phyloP scores from a whole-genome alignment of 2,329 filamentous ascomycete genomes.

The Trichoderma simmonsii region DNA sequence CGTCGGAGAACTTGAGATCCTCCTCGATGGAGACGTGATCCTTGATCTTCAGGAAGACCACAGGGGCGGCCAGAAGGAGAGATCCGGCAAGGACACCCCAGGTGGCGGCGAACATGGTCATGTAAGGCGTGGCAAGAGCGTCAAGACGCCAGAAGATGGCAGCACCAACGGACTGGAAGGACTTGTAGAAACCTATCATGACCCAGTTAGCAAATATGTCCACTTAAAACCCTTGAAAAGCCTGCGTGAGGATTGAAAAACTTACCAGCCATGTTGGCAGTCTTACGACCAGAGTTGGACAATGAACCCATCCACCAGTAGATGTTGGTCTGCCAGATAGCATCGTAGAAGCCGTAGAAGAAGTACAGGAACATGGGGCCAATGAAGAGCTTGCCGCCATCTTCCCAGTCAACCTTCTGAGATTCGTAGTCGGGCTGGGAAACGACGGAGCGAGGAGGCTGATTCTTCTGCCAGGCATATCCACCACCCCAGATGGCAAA shows the following conservation, averaged over 20 bases:
- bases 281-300: conserved; percentile 86
- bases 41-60: conserved; percentile 75
- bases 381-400: conserved; percentile 56
- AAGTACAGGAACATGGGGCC: conserved; percentile 87
- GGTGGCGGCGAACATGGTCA: conserved; percentile 65
- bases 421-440: conserved; percentile 25
- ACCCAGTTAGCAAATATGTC: background rate
- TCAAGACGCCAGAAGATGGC: conserved; percentile 47
- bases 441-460: conserved; percentile 47
- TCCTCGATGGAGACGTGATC: conserved; percentile 79
- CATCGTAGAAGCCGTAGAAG: conserved; percentile 87
- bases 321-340: conserved; percentile 73
- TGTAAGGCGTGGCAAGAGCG: conserved; percentile 50
- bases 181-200: conserved; percentile 68
- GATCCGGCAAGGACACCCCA: conserved; percentile 76
- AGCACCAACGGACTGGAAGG: conserved; percentile 64
- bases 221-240: background rate
- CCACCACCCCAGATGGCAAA: conserved; percentile 81
- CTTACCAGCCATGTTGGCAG: conserved; percentile 81
- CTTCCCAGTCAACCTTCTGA: conserved; percentile 58
- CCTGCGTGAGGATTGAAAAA: conserved; percentile 22
- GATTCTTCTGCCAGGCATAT: conserved; percentile 69
- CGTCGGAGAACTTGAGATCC: conserved; percentile 80
- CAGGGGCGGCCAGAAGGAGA: conserved; percentile 71
- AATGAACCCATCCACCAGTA: conserved; percentile 81